phyloP scores from a whole-genome alignment of 2,329 filamentous ascomycete genomes.

The Simplicillium aogashimaense region DNA sequence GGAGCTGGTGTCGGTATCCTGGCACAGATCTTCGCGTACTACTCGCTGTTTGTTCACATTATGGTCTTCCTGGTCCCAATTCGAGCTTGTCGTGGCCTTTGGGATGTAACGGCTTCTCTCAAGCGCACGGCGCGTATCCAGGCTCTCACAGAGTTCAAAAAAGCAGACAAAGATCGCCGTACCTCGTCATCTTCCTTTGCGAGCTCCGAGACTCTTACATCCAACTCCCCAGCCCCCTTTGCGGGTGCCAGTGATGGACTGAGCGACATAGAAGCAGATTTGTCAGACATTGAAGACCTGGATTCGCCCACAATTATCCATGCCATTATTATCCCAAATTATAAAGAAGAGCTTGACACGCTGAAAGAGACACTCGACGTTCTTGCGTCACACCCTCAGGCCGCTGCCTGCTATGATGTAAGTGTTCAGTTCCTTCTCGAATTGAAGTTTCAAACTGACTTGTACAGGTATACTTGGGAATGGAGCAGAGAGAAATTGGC shows the following conservation, averaged over 20 bases:
- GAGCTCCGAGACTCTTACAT: constrained; percentile 43
- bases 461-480: constrained; percentile 56
- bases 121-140: constrained; percentile 33
- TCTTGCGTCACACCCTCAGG: constrained; percentile 55
- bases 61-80: constrained; percentile 54
- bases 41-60: constrained; percentile 54
- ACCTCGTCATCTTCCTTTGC: constrained; percentile 44
- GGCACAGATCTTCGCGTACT: constrained; percentile 50
- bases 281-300: constrained; percentile 31
- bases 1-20: constrained; percentile 34
- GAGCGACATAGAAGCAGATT: constrained; percentile 37
- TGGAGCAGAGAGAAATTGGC: constrained; percentile 59
- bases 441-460: neutral
- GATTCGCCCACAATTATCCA: constrained; percentile 43
- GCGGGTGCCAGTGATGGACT: constrained; percentile 39
- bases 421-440: constrained; percentile 22
- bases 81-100: constrained; percentile 51
- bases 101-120: constrained; percentile 43
- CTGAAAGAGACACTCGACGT: constrained; percentile 60
- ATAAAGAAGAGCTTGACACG: constrained; percentile 62
- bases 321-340: constrained; percentile 62
- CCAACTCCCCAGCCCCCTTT: constrained; percentile 31
- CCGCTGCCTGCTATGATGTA: constrained; percentile 58
- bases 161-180: constrained; percentile 35
- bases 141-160: constrained; percentile 34